Evolutionary conservation across 2,329 filamentous ascomycete species (phyloP).

Genomic region (Sphaerostilbella broomeana): DNA sequence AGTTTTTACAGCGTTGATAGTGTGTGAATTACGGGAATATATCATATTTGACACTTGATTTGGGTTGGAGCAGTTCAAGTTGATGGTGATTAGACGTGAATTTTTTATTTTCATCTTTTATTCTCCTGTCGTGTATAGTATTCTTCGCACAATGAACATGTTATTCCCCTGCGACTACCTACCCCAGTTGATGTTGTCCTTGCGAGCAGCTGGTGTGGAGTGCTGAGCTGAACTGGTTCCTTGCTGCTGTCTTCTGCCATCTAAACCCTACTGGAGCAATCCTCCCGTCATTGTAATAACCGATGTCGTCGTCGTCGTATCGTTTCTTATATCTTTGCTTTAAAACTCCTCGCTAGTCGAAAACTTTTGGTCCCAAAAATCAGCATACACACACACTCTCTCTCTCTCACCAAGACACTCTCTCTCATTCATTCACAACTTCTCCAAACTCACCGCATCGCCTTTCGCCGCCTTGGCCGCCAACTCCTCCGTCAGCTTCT

Average conservation of each 20-base stretch:
- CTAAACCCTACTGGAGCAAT: too few relatives aligned
- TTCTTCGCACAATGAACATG: neutral
- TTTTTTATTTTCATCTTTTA: neutral
- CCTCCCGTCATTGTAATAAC: neutral
- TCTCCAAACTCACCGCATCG: constrained; percentile 10
- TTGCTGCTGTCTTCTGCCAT: too few relatives aligned
- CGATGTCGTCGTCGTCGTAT: neutral
- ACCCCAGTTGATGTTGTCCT: neutral
- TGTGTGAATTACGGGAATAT: too few relatives aligned
- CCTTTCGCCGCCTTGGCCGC: constrained; percentile 21
- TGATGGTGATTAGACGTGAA: neutral
- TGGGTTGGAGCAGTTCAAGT: too few relatives aligned
- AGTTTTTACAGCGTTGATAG: too few relatives aligned
- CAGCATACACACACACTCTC: neutral
- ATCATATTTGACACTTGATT: too few relatives aligned
- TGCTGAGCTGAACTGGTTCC: too few relatives aligned
- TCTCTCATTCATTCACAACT: neutral
- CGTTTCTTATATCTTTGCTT: neutral
- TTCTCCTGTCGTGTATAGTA: neutral
- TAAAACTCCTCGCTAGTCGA: constrained; percentile 21
- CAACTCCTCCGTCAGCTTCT: constrained; percentile 22
- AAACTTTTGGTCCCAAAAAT: constrained; percentile 11
- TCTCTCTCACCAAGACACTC: neutral
- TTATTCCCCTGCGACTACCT: neutral
- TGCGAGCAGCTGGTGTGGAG: too few relatives aligned